Evolutionary conservation across 352 stramenopile genomes (phyloP).

Genomic region (Hyaloperonospora arabidopsidis): DNA sequence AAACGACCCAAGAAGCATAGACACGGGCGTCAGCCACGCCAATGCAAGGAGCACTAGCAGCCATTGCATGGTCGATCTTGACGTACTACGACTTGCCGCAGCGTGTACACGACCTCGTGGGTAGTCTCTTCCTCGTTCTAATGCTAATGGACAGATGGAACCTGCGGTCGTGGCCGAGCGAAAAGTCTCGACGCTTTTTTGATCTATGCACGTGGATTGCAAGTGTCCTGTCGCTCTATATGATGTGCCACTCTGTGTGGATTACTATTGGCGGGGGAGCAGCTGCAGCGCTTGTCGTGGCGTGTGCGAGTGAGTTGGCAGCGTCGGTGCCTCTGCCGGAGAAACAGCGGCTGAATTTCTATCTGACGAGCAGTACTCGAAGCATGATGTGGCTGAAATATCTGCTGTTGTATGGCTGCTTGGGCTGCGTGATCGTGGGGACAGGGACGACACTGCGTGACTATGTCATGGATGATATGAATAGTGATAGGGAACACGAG

Average conservation of each 20-base stretch:
- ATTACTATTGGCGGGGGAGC: slow-evolving; percentile 43
- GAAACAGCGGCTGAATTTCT: slow-evolving; percentile 25
- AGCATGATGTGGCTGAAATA: slow-evolving; percentile 64
- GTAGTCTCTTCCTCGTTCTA: slow-evolving; percentile 43
- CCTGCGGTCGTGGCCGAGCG: slow-evolving; percentile 39
- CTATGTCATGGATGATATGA: slow-evolving; percentile 32
- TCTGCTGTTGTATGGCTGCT: slow-evolving; percentile 48
- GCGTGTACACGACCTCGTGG: slow-evolving; percentile 43
- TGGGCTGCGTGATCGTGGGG: slow-evolving; percentile 59
- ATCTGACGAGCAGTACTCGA: slow-evolving; percentile 27
- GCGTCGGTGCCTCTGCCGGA: slow-evolving; percentile 53
- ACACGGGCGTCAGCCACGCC: slow-evolving; percentile 20
- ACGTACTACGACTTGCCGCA: slow-evolving; percentile 20
- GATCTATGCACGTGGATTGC: slow-evolving; percentile 71
- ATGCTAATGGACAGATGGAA: slow-evolving; percentile 46
- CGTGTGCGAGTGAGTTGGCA: slow-evolving; percentile 46
- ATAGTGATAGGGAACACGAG: slow-evolving; percentile 14
- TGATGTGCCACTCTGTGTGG: slow-evolving; percentile 34
- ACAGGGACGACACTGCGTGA: slow-evolving; percentile 36
- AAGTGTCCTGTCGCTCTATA: slow-evolving; percentile 65
- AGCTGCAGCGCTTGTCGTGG: slow-evolving; percentile 32
- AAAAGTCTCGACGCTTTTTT: slow-evolving; percentile 51
- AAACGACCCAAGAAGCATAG: not conserved
- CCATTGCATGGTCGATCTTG: slow-evolving; percentile 25
- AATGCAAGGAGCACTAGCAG: no score